Conservation (phyloP, 2,329 filamentous ascomycete genomes). For the Bipolaris zeicola region DNA sequence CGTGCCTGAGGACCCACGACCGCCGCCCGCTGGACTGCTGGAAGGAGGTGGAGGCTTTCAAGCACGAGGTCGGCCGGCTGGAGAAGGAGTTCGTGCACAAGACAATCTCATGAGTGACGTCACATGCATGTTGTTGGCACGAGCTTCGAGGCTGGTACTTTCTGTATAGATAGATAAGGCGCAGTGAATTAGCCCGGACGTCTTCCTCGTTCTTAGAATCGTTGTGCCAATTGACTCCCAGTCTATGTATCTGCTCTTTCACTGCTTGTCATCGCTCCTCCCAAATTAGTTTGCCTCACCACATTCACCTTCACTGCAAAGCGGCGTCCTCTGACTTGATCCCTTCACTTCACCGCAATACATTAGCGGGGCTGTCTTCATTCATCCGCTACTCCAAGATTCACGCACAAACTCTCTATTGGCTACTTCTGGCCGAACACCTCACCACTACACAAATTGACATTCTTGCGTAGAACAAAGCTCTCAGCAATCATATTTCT, state of each 20-base stretch:
- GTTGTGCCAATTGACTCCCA: neutral
- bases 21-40: slow-evolving; percentile 90
- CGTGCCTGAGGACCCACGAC: slow-evolving; percentile 83
- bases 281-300: neutral
- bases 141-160: slow-evolving; percentile 2
- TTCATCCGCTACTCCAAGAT: neutral
- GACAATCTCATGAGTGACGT: slow-evolving; percentile 60
- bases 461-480: neutral
- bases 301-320: neutral
- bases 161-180: slow-evolving; percentile 33
- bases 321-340: neutral
- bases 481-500: neutral
- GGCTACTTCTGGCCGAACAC: too few species aligned
- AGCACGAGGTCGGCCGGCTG: slow-evolving; percentile 82
- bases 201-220: neutral
- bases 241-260: neutral
- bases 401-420: too few species aligned
- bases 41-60: slow-evolving; percentile 89
- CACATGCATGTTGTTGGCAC: neutral
- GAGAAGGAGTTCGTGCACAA: slow-evolving; percentile 89
- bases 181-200: slow-evolving; percentile 14
- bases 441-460: too few species aligned
- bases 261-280: neutral
- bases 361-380: neutral
- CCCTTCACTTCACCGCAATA: neutral